Evolutionary conservation across 2,329 filamentous ascomycete genomes (phyloP), one percentile per base, ranked within the genome.

Genomic region (Ceratocystis papillata): DNA sequence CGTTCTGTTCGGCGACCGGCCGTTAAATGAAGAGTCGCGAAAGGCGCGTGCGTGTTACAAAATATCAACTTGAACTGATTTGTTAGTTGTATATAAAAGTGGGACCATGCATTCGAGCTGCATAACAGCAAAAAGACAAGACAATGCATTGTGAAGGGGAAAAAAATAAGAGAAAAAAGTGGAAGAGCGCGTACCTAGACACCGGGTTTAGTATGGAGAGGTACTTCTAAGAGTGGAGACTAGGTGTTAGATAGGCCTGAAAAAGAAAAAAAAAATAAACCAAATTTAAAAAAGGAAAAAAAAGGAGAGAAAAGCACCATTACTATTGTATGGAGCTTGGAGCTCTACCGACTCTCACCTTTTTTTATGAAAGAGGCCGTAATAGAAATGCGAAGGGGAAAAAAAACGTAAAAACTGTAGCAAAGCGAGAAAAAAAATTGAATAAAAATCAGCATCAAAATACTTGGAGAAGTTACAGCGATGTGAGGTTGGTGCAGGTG

Each of bases 181-280:
- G 46, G 7, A 12, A 8, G 3, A 45, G 37, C 25, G 30, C 53
- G 63, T 64, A 64, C 63, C 63, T 65, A 3, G 7, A n/a, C 63
- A 59, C 46, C 8, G 20, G 59, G 20, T 59, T 57, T 59, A 59
- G 30, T 65, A 65, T 59, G 5, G 41, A 33, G 41, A 25, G 22
- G 41, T 65, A 65, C 63, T 65, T 65, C 28, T 55, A 55, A 50
- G 41, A 28, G 50, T 65, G 63, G 63, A 53, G 33, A 50, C 15
- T 10, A 3, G 15, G 33, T 65, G 37, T 41, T 41, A 41, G 37
- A 41, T 41, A 15, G 10, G 10, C 12, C 12, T 41, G 53, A 44
- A 20, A 45, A 22, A 44, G 10, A 22, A 3, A 15, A 44, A 15
- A 22, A 1, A 45, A 59, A 59, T 4, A 59, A n/a, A 30, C 5